A percentile compares a stretch with the other conserved stretches of the same genome.
phyloP scores from a whole-genome alignment of 2,329 filamentous ascomycete genomes.

The Fusarium mangiferae region DNA sequence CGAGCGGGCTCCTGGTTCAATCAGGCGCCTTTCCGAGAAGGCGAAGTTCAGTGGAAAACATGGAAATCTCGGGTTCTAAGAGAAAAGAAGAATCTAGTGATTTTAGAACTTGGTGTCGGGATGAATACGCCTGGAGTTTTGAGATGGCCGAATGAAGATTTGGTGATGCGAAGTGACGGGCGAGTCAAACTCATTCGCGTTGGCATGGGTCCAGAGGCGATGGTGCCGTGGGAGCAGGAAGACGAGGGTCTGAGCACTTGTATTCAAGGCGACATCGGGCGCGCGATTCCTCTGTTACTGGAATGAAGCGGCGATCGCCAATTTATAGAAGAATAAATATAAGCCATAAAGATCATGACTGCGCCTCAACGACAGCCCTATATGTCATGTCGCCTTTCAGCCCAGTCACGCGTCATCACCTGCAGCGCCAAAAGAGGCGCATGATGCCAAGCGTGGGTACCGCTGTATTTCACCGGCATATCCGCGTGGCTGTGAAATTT shows the following conservation, averaged over 20 bases:
- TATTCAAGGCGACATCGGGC: conserved; percentile 31
- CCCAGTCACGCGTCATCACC: conserved; percentile 16
- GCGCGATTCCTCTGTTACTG: not conserved
- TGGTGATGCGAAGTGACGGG: conserved; percentile 17
- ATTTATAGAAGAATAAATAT: not conserved
- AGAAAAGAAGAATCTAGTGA: conserved; percentile 31
- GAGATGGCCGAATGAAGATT: conserved; percentile 40
- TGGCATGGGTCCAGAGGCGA: conserved; percentile 32
- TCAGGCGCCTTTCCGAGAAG: conserved; percentile 13
- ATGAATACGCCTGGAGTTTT: conserved; percentile 41
- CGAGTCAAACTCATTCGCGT: conserved; percentile 30
- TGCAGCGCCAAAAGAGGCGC: conserved; percentile 11
- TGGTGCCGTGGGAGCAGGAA: conserved; percentile 37
- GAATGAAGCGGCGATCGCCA: not conserved
- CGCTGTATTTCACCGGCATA: not conserved
- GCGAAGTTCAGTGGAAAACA: conserved; percentile 20
- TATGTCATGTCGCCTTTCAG: not conserved
- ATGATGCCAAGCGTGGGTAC: conserved; percentile 25
- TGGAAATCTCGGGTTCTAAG: conserved; percentile 1
- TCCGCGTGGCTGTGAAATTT: conserved; percentile 32
- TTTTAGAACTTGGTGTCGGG: conserved; percentile 36
- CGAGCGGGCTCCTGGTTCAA: conserved; percentile 38
- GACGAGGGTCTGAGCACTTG: conserved; percentile 32
- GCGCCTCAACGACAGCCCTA: not conserved
- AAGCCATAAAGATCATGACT: not conserved